Evolutionary conservation across 2,329 filamentous ascomycete genomes (phyloP).

Genomic region (Phialemoniopsis sp.): DNA sequence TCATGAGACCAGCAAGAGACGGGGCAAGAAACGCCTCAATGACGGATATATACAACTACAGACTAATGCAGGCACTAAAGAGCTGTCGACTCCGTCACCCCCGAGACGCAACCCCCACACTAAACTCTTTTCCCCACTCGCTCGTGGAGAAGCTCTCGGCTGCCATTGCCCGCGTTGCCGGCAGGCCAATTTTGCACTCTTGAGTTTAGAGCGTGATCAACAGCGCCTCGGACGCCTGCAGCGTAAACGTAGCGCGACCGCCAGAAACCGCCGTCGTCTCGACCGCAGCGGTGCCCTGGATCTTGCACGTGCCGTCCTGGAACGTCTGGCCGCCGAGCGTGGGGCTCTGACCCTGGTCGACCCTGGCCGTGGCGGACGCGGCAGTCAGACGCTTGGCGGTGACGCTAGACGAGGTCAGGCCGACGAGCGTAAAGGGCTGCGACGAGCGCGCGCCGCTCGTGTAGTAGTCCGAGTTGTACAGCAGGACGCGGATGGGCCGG

Average conservation of each 20-base stretch:
- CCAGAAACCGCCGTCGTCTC: constrained; percentile 12
- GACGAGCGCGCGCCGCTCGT: neutral
- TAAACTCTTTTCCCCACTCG: too few species aligned
- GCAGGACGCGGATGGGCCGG: constrained; percentile 10
- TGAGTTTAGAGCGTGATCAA: constrained; percentile 21
- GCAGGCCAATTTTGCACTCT: too few species aligned
- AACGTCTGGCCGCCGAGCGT: constrained; percentile 29
- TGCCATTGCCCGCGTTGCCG: too few species aligned
- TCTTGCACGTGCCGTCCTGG: constrained; percentile 25
- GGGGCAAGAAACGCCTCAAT: too few species aligned
- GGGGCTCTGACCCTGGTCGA: constrained; percentile 23
- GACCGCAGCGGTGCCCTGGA: constrained; percentile 19
- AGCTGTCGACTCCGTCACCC: too few species aligned
- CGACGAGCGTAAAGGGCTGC: constrained; percentile 19
- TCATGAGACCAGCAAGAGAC: too few species aligned
- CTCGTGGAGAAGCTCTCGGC: too few species aligned
- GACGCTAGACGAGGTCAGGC: constrained; percentile 19
- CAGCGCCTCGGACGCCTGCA: constrained; percentile 29
- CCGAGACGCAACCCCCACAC: too few species aligned
- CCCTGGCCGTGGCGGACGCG: constrained; percentile 21
- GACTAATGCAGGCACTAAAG: too few species aligned
- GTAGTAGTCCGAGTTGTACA: constrained; percentile 7
- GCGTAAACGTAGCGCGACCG: constrained; percentile 21
- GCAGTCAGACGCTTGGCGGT: constrained; percentile 23
- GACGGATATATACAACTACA: too few species aligned